phyloP scores from a whole-genome alignment of 768 basidiomycete species.

The Mycena alexandri region DNA sequence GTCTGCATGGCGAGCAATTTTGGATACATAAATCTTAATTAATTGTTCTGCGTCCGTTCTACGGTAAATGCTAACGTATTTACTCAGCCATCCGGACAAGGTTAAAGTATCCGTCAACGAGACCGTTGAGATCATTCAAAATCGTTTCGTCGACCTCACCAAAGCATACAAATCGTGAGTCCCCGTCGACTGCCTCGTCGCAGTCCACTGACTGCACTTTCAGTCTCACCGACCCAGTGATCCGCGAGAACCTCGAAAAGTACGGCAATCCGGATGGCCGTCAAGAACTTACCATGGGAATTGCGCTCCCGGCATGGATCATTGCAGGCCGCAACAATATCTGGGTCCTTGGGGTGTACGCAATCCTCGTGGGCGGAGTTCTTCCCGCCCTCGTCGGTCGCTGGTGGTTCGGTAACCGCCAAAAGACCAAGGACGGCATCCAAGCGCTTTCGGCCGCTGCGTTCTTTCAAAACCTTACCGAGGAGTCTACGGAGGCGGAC shows the following conservation, averaged over 20 bases:
- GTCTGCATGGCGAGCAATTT: background rate
- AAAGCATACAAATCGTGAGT: constrained; percentile 97
- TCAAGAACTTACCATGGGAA: constrained; percentile 94
- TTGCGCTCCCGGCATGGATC: constrained; percentile 95
- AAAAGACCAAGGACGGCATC: constrained; percentile 93
- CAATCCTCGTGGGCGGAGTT: constrained; percentile 85
- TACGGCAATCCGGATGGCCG: constrained; percentile 97
- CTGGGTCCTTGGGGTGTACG: constrained; percentile 92
- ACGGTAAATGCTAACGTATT: constrained; percentile 15
- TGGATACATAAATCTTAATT: background rate
- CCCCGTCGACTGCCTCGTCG: background rate
- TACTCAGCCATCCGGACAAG: constrained; percentile 93
- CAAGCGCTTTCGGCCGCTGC: constrained; percentile 83
- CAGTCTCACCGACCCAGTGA: constrained; percentile 92
- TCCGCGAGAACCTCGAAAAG: constrained; percentile 88
- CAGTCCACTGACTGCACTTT: constrained; percentile 5
- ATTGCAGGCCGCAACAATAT: constrained; percentile 92
- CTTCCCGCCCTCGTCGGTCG: constrained; percentile 90
- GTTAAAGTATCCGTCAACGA: constrained; percentile 85
- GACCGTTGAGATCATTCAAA: constrained; percentile 88
- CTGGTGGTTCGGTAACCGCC: constrained; percentile 97
- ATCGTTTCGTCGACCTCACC: constrained; percentile 91
- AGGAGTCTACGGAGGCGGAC: constrained; percentile 80
- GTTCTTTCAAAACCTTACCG: constrained; percentile 90
- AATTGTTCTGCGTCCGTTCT: background rate